Conservation (phyloP, 2,329 filamentous ascomycete genomes). For the Eurotiales sp. region DNA sequence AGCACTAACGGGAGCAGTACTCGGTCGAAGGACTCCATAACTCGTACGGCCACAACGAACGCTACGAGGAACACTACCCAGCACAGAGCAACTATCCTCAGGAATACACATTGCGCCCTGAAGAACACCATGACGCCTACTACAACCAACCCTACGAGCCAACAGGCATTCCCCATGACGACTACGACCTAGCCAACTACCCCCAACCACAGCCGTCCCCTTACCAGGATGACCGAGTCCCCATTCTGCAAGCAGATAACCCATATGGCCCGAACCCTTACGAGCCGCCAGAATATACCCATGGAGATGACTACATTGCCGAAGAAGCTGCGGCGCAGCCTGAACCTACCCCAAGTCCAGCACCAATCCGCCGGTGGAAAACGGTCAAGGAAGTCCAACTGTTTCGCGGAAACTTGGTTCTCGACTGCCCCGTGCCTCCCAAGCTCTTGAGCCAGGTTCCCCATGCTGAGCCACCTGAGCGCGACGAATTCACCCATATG, state of each 20-base stretch:
- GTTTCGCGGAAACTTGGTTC: slow-evolving; percentile 92
- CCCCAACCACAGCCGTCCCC: slow-evolving; percentile 46
- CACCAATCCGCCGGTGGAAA: slow-evolving; percentile 82
- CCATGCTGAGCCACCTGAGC: slow-evolving; percentile 73
- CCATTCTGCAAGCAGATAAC: slow-evolving; percentile 68
- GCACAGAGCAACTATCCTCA: slow-evolving; percentile 25
- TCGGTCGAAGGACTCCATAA: slow-evolving; percentile 65
- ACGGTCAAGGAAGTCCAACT: slow-evolving; percentile 98
- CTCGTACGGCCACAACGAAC: slow-evolving; percentile 61
- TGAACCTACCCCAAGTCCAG: slow-evolving; percentile 46
- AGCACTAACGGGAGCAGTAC: slow-evolving; percentile 46
- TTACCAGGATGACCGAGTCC: slow-evolving; percentile 67
- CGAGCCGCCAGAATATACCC: slow-evolving; percentile 52
- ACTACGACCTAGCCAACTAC: slow-evolving; percentile 55
- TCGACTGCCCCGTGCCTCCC: slow-evolving; percentile 93
- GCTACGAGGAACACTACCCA: slow-evolving; percentile 51
- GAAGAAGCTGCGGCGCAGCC: slow-evolving; percentile 23
- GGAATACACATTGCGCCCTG: slow-evolving; percentile 74
- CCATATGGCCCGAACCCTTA: slow-evolving; percentile 62
- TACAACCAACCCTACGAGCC: slow-evolving; percentile 80
- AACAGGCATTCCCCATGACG: slow-evolving; percentile 51
- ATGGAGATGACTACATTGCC: slow-evolving; percentile 41
- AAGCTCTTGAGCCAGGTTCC: slow-evolving; percentile 81
- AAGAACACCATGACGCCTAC: slow-evolving; percentile 83
- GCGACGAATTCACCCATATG: slow-evolving; percentile 75